Conservation (phyloP, 129 eudicot species). For the Artemisia argyi region DNA sequence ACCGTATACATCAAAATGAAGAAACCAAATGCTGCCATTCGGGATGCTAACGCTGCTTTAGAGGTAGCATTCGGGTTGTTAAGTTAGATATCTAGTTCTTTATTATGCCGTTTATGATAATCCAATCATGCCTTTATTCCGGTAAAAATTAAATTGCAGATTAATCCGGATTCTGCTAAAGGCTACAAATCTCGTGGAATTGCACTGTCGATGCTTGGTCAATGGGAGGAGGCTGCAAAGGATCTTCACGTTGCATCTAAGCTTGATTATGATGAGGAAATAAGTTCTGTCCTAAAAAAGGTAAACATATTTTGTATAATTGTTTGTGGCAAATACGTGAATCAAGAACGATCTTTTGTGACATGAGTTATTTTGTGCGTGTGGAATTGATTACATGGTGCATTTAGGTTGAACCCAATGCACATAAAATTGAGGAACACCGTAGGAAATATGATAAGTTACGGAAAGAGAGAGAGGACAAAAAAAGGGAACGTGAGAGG, state of each 20-base stretch:
- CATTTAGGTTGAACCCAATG: conserved; percentile 79
- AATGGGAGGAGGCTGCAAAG: conserved; percentile 78
- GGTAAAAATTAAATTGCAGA: conserved; percentile 27
- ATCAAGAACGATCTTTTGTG: not conserved
- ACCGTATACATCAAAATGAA: conserved; percentile 69
- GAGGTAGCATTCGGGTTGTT: conserved; percentile 34
- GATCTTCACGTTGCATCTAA: conserved; percentile 82
- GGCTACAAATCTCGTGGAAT: conserved; percentile 83
- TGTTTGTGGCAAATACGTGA: not conserved
- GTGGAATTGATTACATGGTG: not conserved
- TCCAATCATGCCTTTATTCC: not conserved
- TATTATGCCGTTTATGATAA: not conserved
- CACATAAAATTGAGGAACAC: conserved; percentile 78
- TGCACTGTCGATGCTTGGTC: conserved; percentile 76
- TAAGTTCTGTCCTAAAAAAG: conserved; percentile 68
- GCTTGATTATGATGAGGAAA: conserved; percentile 77
- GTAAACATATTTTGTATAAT: conserved; percentile 20
- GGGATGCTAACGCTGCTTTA: conserved; percentile 76
- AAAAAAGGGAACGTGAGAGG: conserved; percentile 53
- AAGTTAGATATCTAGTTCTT: not conserved
- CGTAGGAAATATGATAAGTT: conserved; percentile 67
- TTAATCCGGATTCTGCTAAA: conserved; percentile 79
- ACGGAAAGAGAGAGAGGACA: conserved; percentile 60
- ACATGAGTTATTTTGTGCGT: not conserved
- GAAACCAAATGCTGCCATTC: conserved; percentile 78